phyloP scores from a whole-genome alignment of 495 filamentous ascomycete genomes.

The Penicillium roqueforti region DNA sequence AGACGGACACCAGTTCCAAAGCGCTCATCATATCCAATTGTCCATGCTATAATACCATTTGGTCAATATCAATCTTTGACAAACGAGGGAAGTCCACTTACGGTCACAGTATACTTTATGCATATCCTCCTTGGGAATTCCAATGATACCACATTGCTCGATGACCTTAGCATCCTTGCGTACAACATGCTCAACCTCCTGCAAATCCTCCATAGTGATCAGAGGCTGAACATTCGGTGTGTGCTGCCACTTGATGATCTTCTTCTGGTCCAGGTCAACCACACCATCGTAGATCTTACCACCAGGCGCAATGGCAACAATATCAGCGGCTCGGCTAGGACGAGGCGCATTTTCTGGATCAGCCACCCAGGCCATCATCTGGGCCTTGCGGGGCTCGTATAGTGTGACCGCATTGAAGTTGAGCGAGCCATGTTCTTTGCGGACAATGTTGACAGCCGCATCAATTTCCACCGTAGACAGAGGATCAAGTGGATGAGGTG shows the following conservation, averaged over 20 bases:
- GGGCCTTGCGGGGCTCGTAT: conserved; percentile 79
- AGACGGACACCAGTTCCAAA: conserved; percentile 76
- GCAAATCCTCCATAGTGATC: conserved; percentile 93
- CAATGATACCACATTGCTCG: conserved; percentile 83
- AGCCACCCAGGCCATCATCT: conserved; percentile 80
- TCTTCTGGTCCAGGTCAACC: conserved; percentile 68
- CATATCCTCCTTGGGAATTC: conserved; percentile 85
- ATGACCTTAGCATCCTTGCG: conserved; percentile 84
- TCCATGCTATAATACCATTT: conserved; percentile 63
- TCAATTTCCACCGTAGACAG: conserved; percentile 76
- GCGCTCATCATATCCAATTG: conserved; percentile 91
- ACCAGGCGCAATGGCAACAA: conserved; percentile 78
- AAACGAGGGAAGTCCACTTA: conserved; percentile 37
- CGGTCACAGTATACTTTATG: conserved; percentile 88
- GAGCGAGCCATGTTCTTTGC: conserved; percentile 64
- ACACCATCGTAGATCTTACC: conserved; percentile 82
- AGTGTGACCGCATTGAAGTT: conserved; percentile 89
- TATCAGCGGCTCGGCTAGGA: conserved; percentile 72
- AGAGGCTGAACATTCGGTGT: conserved; percentile 81
- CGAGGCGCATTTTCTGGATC: conserved; percentile 56
- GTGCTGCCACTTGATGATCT: conserved; percentile 71
- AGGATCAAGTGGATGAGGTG: conserved; percentile 81
- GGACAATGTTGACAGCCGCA: conserved; percentile 62
- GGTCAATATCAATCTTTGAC: background rate
- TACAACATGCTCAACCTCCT: conserved; percentile 76